Evolutionary conservation across 2,329 filamentous ascomycete species (phyloP).

Genomic region (Chrysoporthe deuterocubensis): DNA sequence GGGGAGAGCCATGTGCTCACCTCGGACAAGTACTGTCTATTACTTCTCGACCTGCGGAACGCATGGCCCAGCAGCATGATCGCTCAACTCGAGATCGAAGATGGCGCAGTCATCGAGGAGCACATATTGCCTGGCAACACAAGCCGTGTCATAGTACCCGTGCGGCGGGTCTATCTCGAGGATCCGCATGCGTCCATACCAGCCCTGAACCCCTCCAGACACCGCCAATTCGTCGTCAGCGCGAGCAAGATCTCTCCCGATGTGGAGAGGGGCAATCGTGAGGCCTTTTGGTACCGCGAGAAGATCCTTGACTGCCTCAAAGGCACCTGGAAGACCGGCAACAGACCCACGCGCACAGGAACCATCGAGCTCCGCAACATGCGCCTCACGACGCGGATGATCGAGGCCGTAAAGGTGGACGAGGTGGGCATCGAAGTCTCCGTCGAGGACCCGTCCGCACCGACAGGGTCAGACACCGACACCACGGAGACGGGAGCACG

Average conservation of each 20-base stretch:
- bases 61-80: conserved; percentile 83
- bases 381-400: conserved; percentile 75
- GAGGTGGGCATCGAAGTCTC: conserved; percentile 72
- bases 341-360: conserved; percentile 60
- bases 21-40: conserved; percentile 71
- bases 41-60: conserved; percentile 85
- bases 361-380: conserved; percentile 77
- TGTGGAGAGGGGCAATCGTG: conserved; percentile 74
- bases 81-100: conserved; percentile 62
- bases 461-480: conserved; percentile 19
- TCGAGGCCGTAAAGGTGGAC: conserved; percentile 80
- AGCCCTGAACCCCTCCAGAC: conserved; percentile 77
- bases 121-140: conserved; percentile 70
- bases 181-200: conserved; percentile 80
- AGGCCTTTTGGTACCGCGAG: conserved; percentile 92
- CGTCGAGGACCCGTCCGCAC: conserved; percentile 45
- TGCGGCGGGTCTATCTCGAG: conserved; percentile 76
- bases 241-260: conserved; percentile 78
- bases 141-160: conserved; percentile 73
- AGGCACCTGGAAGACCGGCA: conserved; percentile 70
- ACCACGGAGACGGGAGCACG: conserved; percentile 28
- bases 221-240: conserved; percentile 91
- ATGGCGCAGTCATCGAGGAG: conserved; percentile 55
- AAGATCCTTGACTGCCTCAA: conserved; percentile 72
- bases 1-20: conserved; percentile 42